Evolutionary conservation across 2,329 filamentous ascomycete genomes (phyloP).

Genomic region (Diaporthe amygdali): DNA sequence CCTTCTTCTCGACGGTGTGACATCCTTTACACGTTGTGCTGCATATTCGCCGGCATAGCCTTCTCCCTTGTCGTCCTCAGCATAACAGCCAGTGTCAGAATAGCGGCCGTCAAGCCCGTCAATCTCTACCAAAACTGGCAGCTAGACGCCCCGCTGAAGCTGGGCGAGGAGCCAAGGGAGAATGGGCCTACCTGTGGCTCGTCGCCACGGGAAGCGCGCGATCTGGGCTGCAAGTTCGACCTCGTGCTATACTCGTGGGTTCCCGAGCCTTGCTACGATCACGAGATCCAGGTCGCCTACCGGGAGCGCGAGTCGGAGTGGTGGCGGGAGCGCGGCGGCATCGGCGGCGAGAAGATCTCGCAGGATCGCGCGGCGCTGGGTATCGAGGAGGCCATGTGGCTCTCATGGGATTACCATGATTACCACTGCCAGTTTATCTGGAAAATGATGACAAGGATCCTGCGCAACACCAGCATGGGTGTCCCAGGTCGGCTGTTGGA

Average conservation of each 20-base stretch:
- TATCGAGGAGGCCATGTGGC: not conserved
- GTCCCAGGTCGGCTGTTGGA: not conserved
- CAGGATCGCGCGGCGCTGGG: not conserved
- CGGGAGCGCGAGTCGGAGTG: not conserved
- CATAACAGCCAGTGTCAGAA: not conserved
- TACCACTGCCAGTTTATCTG: not conserved
- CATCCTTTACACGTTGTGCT: not conserved
- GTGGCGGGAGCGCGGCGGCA: not conserved
- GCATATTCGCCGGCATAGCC: not conserved
- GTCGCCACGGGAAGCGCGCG: conserved; percentile 26
- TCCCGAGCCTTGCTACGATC: conserved; percentile 25
- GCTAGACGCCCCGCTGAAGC: not conserved
- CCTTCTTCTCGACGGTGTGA: not conserved
- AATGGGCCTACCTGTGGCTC: conserved; percentile 24
- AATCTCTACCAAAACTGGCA: not conserved
- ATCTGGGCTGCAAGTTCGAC: conserved; percentile 31
- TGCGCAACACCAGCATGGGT: not conserved
- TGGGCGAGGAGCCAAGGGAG: not conserved
- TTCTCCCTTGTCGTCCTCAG: not conserved
- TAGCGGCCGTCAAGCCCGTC: not conserved
- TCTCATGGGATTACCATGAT: not conserved
- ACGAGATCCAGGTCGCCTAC: conserved; percentile 21
- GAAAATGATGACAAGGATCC: not conserved
- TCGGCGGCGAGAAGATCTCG: not conserved
- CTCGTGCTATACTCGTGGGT: conserved; percentile 33